Evolutionary conservation across 805 yeast genomes (phyloP), one percentile per base, ranked within the genome.

Genomic region (Starmera amethionina): DNA sequence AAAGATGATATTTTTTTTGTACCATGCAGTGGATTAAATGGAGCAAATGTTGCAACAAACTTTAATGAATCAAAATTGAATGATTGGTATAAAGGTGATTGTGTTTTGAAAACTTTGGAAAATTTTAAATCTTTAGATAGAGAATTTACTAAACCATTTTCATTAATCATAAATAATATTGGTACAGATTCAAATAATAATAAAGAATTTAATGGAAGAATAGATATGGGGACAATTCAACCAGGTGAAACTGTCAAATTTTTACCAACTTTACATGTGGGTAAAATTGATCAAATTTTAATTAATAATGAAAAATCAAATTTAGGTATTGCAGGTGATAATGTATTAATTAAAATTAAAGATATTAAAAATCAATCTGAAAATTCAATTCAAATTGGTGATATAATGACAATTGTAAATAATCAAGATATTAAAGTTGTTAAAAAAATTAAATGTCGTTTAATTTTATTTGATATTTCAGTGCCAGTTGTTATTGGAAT

Each of bases 151-250:
- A 82, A 81, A 79, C 85, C 90, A 60, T 83, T 84, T 67, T 82
- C 90, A 68, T 79, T 84, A 67, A 90, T 90, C 62, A 79, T 84
- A 65, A 86, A 81, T 72, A 94, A 84, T 75, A 86, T 84, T 60
- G 89, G 85, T 75, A 79, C 82, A 61, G 27, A 22, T 22, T 22
- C 27, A 22, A 22, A 22, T 22, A 22, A 22, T 22, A 89, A 88
- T 59, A 81, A 90, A 61, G 94, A 84, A 74, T 90, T 93, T 70
- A 86, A 82, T 73, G 95, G 94, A 61, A 82, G 93, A 75, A 88
- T 84, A 61, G 93, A 84, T 77, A 84, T 94, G 68, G 95, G 95
- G 77, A 70, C 77, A 54, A 83, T 84, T 73, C 82, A 83, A 78
- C 79, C 90, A 62, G 94, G 93, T 74, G 84, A 83, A 87, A 79